These are phyloP conservation scores for Priceomyces melissophilus DNA, from an alignment of 805 yeast genomes.

Conservation along the genomic window DNA sequence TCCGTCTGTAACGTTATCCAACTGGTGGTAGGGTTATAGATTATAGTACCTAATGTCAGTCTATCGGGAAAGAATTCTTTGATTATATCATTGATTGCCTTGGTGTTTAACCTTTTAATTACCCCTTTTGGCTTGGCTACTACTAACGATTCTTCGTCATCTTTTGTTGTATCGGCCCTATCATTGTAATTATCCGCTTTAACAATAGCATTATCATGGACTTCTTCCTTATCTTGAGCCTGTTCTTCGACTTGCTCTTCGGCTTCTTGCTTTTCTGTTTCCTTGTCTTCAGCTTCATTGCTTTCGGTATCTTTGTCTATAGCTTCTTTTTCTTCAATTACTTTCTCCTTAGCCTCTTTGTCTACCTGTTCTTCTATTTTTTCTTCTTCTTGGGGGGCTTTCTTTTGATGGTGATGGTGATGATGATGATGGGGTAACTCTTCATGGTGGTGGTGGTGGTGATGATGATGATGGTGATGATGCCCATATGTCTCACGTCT, in stretches of 20 bases:
- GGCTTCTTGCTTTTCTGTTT: too few relatives aligned
- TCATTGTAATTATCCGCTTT: neutral
- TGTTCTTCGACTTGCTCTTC: too few relatives aligned
- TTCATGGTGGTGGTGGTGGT: slow-evolving; percentile 5
- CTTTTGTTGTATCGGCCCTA: neutral
- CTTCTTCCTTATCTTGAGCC: neutral
- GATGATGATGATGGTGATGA: slow-evolving; percentile 12
- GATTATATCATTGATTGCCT: slow-evolving; percentile 19
- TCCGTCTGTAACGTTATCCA: slow-evolving; percentile 34
- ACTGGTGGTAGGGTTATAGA: slow-evolving; percentile 58
- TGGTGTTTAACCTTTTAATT: slow-evolving; percentile 8
- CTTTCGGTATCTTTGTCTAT: too few relatives aligned
- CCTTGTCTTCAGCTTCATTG: too few relatives aligned
- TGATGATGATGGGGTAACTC: slow-evolving; percentile 14
- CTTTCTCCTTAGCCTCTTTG: neutral
- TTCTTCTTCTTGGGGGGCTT: slow-evolving; percentile 1
- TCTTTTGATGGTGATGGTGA: slow-evolving; percentile 15
- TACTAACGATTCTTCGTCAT: neutral
- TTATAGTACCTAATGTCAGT: slow-evolving; percentile 48
- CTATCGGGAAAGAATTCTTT: slow-evolving; percentile 27
- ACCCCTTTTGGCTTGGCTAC: neutral
- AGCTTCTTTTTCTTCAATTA: neutral
- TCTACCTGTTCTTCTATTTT: neutral
- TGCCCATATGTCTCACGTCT: neutral
- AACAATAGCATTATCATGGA: neutral